Evolutionary conservation across 345 rosid species (phyloP), one percentile per base, ranked within the genome.

Genomic region (Aquilaria malaccensis): DNA sequence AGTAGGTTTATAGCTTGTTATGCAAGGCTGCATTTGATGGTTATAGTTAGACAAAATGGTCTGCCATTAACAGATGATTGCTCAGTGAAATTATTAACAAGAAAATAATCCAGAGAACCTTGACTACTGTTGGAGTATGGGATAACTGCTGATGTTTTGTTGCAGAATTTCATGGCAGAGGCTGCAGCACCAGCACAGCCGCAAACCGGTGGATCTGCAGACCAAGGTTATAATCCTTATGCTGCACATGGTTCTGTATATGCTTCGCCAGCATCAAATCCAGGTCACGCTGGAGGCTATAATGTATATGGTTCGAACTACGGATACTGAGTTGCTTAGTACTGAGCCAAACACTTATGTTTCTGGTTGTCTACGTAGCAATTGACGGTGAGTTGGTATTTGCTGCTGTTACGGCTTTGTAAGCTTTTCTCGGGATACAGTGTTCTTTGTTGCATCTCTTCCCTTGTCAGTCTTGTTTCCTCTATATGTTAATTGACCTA

Each of bases 141-240:
- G 1, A 0, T 37, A 37, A 37, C 7, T 2, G 50, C 43, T 37
- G 43, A 37, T 37, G 43, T 37, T 13, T 4, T 52, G 33, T 15
- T 52, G 56, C 56, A 52, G 65, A 51, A 62, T 37, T 62, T 51
- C 57, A 62, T 62, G 45, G 65, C 31, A 30, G 47, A 62, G 30
- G 74, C 74, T 55, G 55, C 57, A 52, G 72, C 78, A 30, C 10
- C 68, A 9, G 31, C 43, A 14, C 69, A 65, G 48, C 56, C 11
- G 5, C 69, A 57, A 62, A 45, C 83, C 1, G 80, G 76, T 43
- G 88, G 82, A 5, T 60, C 79, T 11, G 63, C 86, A 33, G 97
- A 90, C 66, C 99, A 87, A 79, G 92, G 86, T 10, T 94, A 90
- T 74, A 88, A 88, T 74, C 87, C 97, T 0, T 94, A 94, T 49